These are phyloP conservation scores for Aureobasidium sp. DNA, from an alignment of 2,329 filamentous ascomycete species.

Conservation along the genomic window DNA sequence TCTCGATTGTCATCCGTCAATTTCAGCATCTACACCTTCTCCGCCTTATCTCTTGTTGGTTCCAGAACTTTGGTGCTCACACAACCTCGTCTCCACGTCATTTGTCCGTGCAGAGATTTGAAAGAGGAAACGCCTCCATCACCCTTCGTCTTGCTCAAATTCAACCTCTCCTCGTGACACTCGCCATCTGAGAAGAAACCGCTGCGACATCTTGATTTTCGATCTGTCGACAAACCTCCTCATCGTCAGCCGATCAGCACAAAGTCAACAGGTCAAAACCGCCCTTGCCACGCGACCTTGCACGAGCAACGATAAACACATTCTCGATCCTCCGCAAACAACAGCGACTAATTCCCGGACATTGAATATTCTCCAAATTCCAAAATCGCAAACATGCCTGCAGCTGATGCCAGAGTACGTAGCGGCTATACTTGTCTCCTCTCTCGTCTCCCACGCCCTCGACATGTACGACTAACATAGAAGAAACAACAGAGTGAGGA, in stretches of 20 bases:
- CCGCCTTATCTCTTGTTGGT: too few relatives aligned
- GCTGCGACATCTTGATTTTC: not conserved
- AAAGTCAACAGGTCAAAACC: not conserved
- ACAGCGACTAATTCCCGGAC: not conserved
- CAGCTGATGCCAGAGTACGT: conserved; percentile 18
- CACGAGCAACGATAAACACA: not conserved
- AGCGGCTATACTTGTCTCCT: not conserved
- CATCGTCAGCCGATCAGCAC: conserved; percentile 6
- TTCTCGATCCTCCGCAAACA: not conserved
- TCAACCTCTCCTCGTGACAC: conserved; percentile 7
- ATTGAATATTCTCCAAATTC: not conserved
- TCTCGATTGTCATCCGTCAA: too few relatives aligned
- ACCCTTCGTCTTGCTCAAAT: not conserved
- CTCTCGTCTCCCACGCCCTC: not conserved
- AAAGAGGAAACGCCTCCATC: conserved; percentile 10
- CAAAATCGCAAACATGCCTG: conserved; percentile 2
- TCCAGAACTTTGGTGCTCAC: too few relatives aligned
- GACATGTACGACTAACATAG: not conserved
- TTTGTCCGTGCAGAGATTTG: conserved; percentile 13
- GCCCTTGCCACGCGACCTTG: conserved; percentile 5
- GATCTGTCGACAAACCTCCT: not conserved
- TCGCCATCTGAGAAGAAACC: not conserved
- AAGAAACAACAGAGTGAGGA: conserved; percentile 36
- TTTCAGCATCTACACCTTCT: too few relatives aligned
- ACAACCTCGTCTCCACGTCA: conserved; percentile 4